Percentiles rank a stretch among this genome's conserved stretches.
Evolutionary conservation across 768 basidiomycete genomes (phyloP).

Genomic region (Lactifluus subvellereus): DNA sequence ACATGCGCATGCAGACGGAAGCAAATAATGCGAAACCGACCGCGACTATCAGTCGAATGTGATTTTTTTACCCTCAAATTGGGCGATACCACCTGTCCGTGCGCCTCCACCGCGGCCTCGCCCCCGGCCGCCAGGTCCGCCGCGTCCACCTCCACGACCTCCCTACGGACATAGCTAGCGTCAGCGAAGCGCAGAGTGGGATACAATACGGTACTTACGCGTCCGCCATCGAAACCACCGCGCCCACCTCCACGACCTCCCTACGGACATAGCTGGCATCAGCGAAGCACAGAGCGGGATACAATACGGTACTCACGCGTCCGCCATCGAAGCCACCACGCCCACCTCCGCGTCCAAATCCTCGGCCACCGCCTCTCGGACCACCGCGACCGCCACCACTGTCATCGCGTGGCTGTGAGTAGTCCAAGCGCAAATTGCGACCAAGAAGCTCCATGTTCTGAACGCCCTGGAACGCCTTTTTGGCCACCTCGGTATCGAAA

Average conservation of each 20-base stretch:
- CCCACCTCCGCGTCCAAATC: constrained; percentile 36
- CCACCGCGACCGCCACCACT: constrained; percentile 48
- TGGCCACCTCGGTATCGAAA: constrained; percentile 69
- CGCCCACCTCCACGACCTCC: constrained; percentile 36
- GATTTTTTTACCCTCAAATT: constrained; percentile 62
- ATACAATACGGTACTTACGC: constrained; percentile 31
- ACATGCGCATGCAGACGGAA: neutral
- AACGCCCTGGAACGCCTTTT: constrained; percentile 67
- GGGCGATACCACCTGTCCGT: constrained; percentile 59
- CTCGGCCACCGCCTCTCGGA: constrained; percentile 38
- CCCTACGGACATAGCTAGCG: constrained; percentile 4
- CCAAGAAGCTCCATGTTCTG: constrained; percentile 77
- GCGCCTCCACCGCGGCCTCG: constrained; percentile 40
- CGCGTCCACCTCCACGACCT: constrained; percentile 37
- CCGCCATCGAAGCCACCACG: constrained; percentile 42
- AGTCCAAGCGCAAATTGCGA: constrained; percentile 63
- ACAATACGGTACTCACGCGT: constrained; percentile 32
- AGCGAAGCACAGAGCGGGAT: constrained; percentile 29
- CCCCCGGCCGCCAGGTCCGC: constrained; percentile 34
- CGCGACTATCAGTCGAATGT: constrained; percentile 38
- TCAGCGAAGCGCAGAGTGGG: constrained; percentile 1
- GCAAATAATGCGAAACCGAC: neutral
- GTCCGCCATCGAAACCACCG: constrained; percentile 41
- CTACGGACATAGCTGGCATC: constrained; percentile 15
- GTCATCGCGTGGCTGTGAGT: constrained; percentile 71